Evolutionary conservation across 2,329 filamentous ascomycete genomes (phyloP).

Genomic region (Penicillium sp.): DNA sequence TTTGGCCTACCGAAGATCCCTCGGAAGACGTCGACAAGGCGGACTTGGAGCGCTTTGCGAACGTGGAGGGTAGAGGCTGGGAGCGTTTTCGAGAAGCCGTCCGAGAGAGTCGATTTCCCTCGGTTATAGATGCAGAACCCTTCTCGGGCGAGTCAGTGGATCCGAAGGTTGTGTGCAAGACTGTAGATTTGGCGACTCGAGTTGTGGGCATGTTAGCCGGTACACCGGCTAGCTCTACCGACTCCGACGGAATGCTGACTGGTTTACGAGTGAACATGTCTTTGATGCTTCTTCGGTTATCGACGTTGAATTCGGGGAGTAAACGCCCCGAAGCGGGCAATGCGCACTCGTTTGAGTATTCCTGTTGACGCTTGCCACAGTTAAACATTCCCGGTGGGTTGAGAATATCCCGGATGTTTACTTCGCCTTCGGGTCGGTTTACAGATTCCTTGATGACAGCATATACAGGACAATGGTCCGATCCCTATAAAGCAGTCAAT

Average conservation of each 20-base stretch:
- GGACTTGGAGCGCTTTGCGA: constrained; percentile 47
- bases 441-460: constrained; percentile 61
- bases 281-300: constrained; percentile 72
- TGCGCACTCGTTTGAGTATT: constrained; percentile 58
- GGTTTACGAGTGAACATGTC: constrained; percentile 75
- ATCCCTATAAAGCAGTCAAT: constrained; percentile 49
- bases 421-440: constrained; percentile 39
- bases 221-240: constrained; percentile 1
- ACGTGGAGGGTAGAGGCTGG: constrained; percentile 23
- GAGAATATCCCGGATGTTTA: constrained; percentile 62
- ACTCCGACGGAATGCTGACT: constrained; percentile 15
- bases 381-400: constrained; percentile 66
- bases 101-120: constrained; percentile 6
- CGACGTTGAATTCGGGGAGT: constrained; percentile 65
- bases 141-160: not conserved
- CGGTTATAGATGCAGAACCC: not conserved
- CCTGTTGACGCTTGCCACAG: constrained; percentile 54
- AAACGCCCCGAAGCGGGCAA: constrained; percentile 70
- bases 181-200: constrained; percentile 1
- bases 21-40: constrained; percentile 16
- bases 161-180: not conserved
- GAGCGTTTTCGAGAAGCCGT: constrained; percentile 33
- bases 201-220: not conserved
- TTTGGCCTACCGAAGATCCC: constrained; percentile 42
- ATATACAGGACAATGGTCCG: constrained; percentile 92